Conservation (phyloP, 192 early-diverging fungal species). For the Funneliformis geosporum region DNA sequence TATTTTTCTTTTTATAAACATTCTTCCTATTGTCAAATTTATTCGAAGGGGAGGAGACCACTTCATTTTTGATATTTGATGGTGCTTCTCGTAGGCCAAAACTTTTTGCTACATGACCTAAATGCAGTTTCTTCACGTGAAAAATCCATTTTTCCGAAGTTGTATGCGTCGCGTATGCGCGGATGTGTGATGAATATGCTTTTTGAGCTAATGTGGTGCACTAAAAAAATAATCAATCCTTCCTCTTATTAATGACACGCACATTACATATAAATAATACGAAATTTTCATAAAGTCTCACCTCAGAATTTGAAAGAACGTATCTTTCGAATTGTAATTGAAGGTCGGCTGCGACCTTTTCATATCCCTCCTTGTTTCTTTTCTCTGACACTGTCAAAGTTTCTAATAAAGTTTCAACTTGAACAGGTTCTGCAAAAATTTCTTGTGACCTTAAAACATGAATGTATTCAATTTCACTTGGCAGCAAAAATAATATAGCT, state of each 20-base stretch:
- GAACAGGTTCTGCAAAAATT: constrained; percentile 49
- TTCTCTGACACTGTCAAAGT: constrained; percentile 54
- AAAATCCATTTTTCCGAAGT: constrained; percentile 87
- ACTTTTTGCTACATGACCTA: constrained; percentile 95
- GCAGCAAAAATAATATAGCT: constrained; percentile 84
- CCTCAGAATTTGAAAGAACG: constrained; percentile 61
- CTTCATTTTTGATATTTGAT: constrained; percentile 57
- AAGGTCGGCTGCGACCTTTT: constrained; percentile 50
- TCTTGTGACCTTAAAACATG: constrained; percentile 66
- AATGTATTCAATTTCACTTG: constrained; percentile 83
- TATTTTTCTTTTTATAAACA: constrained; percentile 41
- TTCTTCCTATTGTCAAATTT: constrained; percentile 29
- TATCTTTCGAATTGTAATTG: constrained; percentile 71
- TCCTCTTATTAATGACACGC: not conserved
- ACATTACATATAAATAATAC: not conserved
- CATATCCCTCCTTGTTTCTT: constrained; percentile 47
- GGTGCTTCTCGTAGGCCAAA: constrained; percentile 97
- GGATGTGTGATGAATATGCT: constrained; percentile 86
- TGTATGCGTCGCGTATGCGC: constrained; percentile 92
- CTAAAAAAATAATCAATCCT: constrained; percentile 37
- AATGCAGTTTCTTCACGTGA: constrained; percentile 91
- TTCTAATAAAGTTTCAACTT: constrained; percentile 64
- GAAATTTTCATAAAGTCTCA: constrained; percentile 46
- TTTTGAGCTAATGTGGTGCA: constrained; percentile 65
- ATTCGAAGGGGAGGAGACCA: not conserved